Base-by-base conservation (phyloP, 371 early-diverging fungal genomes). In the Gilbertella persicaria region DNA sequence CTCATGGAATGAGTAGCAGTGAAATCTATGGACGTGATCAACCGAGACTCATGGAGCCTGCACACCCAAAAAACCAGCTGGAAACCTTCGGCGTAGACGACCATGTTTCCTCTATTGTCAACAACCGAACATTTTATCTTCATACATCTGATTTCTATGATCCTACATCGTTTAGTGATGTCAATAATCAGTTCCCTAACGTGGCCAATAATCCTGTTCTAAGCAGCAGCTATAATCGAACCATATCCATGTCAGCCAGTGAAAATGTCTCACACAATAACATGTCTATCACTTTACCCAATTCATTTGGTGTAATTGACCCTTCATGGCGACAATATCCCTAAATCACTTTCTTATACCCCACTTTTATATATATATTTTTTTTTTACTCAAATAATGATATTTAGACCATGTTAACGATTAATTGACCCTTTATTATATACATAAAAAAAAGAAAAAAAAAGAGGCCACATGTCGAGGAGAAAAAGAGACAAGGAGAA, bases 261-360 rank as follows among this genome's bases (percentile, higher is more conserved):
- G 29, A 45, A 28, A 24, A 28, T 16, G 16, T 19, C 17, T 14
- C 17, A 10, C 17, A 16, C 4, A n/a, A 44, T 44, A 26, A 25
- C 25, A 25, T 10, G 7, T 17, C 45, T 29, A 25, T 13, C 10
- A 33, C 8, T 33, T 12, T 33, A 33, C 33, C 36, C 21, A 44
- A 44, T 41, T 52, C 53, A 9, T 52, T 52, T 52, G 53, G 53
- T 14, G 24, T 44, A 13, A 17, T 43, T 2, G 24, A 33, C 23
- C n/a, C 23, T 6, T 30, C 13, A 16, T 51, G 51, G 51, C 42
- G 40, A 41, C 19, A 40, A 51, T 51, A 41, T 30, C 42, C 51
- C 2, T 50, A 50, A 17, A 23, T 20, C 21, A 13, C n/a, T n/a
- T n/a, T 33, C 2, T 33, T 9, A 12, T 33, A 4, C 9, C 28